A percentile compares a stretch with the other conserved stretches of the same genome.
Evolutionary conservation across 495 filamentous ascomycete genomes (phyloP).

Genomic region (Cenococcum geophilum): DNA sequence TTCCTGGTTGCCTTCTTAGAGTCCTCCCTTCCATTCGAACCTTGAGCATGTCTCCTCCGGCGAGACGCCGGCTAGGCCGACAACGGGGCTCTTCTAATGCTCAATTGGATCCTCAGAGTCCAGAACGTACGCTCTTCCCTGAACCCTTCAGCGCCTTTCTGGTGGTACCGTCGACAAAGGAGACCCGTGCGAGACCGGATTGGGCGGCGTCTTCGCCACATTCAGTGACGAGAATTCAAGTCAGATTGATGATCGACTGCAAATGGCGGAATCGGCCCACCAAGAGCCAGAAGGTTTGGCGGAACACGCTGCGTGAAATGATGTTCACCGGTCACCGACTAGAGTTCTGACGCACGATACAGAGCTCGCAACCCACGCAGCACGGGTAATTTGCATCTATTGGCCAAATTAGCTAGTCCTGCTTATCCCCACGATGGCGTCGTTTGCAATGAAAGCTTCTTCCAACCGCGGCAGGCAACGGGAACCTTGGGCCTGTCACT

Average conservation of each 20-base stretch:
- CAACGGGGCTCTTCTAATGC: not conserved
- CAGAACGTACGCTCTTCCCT: not conserved
- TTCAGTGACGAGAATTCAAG: too few relatives aligned
- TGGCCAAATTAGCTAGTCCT: not conserved
- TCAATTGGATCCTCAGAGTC: not conserved
- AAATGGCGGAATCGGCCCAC: too few relatives aligned
- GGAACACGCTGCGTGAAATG: not conserved
- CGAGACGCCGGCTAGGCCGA: not conserved
- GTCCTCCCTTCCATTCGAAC: not conserved
- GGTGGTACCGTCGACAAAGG: too few relatives aligned
- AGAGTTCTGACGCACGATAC: constrained; percentile 3
- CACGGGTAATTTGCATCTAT: not conserved
- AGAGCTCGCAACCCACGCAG: not conserved
- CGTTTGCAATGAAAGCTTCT: not conserved
- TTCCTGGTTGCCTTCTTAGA: constrained; percentile 3
- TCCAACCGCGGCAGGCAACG: not conserved
- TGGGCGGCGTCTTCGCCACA: too few relatives aligned
- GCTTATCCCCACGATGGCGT: constrained; percentile 1
- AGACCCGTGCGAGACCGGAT: too few relatives aligned
- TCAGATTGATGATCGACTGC: too few relatives aligned
- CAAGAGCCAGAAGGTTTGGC: not conserved
- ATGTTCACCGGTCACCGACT: not conserved
- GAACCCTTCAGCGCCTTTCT: not conserved
- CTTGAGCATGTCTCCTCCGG: not conserved
- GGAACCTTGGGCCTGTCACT: not conserved